Base-by-base conservation (phyloP, 1,139 yeast genomes). In the Scheffersomyces illinoinensis region DNA sequence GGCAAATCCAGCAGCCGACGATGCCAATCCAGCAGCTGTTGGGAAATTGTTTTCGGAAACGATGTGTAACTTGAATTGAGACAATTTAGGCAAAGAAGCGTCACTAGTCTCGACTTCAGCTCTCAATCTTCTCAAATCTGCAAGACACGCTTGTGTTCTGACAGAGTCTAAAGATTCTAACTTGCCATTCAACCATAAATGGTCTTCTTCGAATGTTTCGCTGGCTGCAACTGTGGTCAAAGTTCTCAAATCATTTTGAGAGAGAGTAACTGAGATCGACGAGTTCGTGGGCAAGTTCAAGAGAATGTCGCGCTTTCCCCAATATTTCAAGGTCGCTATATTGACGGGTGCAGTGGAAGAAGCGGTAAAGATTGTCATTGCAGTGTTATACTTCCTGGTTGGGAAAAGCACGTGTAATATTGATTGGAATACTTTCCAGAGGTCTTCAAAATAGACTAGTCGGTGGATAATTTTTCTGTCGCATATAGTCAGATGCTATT, bases 1-100 rank as follows among this genome's bases (percentile, higher is more conserved):
- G 55, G 99, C 98, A 75, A 93, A 93, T 0, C 99, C 99, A 12
- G 98, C 98, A 12, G 99, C 99, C 8, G 97, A 90, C 0, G 98
- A 92, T 0, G 99, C 99, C 65, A 95, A 84, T 2, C 99, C 99
- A 18, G 99, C 99, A 50, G 99, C 99, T 26, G 99, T 95, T 56
- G 99, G 99, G 83, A 95, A 95, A 77, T 96, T 96, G 80, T 95
- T 95, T 72, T 92, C 97, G 21, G 97, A 89, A 5, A 91, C 97
- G 66, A 95, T 90, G 69, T 89, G 93, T 60, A 95, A 79, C 59
- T 84, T 82, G 83, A 83, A 87, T 39, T 79, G 68, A 52, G 96
- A 84, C 64, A 95, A 76, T 66, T 84, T 83, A 23, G 92, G 89
- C 62, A 88, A 76, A 0, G 76, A 62, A 0, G 80, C 55, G 68